Conservation (phyloP, 1,284 basidiomycete genomes). For the Cerioporus squamosus region DNA sequence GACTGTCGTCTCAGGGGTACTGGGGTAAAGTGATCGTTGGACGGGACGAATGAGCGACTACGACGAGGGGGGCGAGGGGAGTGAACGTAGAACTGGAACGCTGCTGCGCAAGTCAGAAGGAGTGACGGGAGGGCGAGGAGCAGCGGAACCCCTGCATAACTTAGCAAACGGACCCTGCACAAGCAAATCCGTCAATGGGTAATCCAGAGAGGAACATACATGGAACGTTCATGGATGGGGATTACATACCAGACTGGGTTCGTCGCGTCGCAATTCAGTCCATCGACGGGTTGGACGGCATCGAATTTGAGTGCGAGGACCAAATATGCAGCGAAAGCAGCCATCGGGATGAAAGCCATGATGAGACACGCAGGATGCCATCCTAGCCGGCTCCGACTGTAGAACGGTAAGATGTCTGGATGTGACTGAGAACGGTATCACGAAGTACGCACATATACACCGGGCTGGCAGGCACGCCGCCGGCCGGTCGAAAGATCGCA, state of each 20-base stretch:
- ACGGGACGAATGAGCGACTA: conserved; percentile 9
- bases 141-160: conserved; percentile 61
- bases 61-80: conserved; percentile 15
- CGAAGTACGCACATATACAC: conserved; percentile 32
- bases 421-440: conserved; percentile 8
- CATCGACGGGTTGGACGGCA: conserved; percentile 49
- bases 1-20: conserved; percentile 26
- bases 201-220: no score
- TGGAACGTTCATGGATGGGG: no score
- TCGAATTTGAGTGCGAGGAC: conserved; percentile 47
- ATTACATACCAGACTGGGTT: conserved; percentile 53
- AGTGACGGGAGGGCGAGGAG: conserved; percentile 56
- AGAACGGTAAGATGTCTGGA: conserved; percentile 1
- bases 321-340: conserved; percentile 47
- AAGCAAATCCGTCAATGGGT: background rate
- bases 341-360: conserved; percentile 48
- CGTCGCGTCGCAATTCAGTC: conserved; percentile 59
- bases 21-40: conserved; percentile 23
- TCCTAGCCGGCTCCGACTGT: conserved; percentile 22
- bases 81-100: conserved; percentile 21
- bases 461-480: conserved; percentile 35
- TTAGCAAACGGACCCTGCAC: conserved; percentile 62
- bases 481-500: conserved; percentile 51
- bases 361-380: conserved; percentile 45
- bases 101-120: conserved; percentile 37